Percentiles rank a stretch among this genome's conserved stretches.
These are phyloP conservation scores for Kitagawia praeruptora DNA, from an alignment of 129 eudicot genomes.

Conservation along the genomic window DNA sequence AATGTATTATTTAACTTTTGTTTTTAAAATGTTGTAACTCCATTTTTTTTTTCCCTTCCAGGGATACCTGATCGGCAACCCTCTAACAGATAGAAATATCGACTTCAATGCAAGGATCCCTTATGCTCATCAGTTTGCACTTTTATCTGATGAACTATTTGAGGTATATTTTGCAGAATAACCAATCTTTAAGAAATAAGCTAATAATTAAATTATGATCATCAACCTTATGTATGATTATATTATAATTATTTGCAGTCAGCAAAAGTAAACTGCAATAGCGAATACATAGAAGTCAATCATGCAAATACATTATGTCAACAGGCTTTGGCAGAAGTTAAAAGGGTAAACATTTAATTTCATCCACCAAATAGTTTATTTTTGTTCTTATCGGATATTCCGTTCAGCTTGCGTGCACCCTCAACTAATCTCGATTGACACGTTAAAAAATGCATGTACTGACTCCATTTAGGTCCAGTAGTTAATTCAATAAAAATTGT, in stretches of 20 bases:
- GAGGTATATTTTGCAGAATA: conserved; percentile 9
- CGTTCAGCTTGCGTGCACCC: too few species aligned
- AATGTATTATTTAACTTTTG: too few species aligned
- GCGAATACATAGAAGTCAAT: conserved; percentile 2
- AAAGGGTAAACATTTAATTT: background rate
- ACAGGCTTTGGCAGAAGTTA: background rate
- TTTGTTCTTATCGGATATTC: too few species aligned
- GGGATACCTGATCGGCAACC: conserved; percentile 24
- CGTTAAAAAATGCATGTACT: background rate
- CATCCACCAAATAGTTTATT: too few species aligned
- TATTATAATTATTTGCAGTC: background rate
- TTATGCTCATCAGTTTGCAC: conserved; percentile 21
- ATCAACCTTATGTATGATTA: background rate
- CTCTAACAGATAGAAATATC: conserved; percentile 2
- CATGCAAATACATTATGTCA: background rate
- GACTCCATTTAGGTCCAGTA: too few species aligned
- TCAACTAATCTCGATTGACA: too few species aligned
- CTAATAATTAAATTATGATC: background rate
- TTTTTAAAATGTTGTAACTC: background rate
- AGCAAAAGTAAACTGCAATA: conserved; percentile 3
- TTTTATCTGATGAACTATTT: conserved; percentile 20
- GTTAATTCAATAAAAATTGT: too few species aligned
- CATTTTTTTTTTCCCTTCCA: background rate
- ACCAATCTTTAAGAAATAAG: background rate
- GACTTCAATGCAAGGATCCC: conserved; percentile 8